A percentile compares a stretch with the other conserved stretches of the same genome.
Evolutionary conservation across 352 stramenopile species (phyloP).

Genomic region (Phytophthora citricola): DNA sequence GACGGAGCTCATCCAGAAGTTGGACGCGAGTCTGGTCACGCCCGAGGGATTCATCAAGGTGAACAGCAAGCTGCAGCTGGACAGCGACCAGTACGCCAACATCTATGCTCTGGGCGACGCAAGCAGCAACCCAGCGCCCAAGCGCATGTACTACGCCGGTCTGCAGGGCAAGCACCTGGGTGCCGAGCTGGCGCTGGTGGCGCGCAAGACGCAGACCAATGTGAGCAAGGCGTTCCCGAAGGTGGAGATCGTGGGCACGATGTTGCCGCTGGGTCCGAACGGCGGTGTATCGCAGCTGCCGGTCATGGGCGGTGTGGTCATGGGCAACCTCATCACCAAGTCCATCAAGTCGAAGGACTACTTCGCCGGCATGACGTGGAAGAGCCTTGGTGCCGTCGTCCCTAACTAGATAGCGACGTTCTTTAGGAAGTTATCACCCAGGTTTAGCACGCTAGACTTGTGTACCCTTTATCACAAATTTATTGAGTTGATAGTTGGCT

Average conservation of each 20-base stretch:
- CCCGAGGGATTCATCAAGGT: conserved; percentile 48
- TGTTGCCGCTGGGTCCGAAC: conserved; percentile 59
- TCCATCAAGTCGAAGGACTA: conserved; percentile 59
- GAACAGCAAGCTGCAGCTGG: conserved; percentile 55
- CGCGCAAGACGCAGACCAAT: conserved; percentile 43
- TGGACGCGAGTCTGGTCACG: conserved; percentile 52
- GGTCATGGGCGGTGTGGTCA: conserved; percentile 52
- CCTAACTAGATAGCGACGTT: conserved; percentile 29
- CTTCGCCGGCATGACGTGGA: conserved; percentile 48
- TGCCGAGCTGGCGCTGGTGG: conserved; percentile 42
- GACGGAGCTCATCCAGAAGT: conserved; percentile 43
- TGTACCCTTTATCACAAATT: conserved; percentile 3
- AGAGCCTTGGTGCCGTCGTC: conserved; percentile 34
- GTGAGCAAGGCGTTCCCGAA: conserved; percentile 54
- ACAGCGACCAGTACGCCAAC: conserved; percentile 49
- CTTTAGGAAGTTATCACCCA: neutral
- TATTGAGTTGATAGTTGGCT: neutral
- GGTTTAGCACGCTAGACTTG: neutral
- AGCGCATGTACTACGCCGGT: conserved; percentile 51
- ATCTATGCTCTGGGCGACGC: conserved; percentile 64
- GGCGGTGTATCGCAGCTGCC: conserved; percentile 63
- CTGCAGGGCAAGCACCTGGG: conserved; percentile 56
- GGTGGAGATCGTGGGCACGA: conserved; percentile 36
- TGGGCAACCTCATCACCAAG: conserved; percentile 60
- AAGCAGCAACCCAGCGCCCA: conserved; percentile 57